Percentiles rank a stretch among this genome's conserved stretches.
Conservation (phyloP, 345 rosid species). For the Adansonia digitata region DNA sequence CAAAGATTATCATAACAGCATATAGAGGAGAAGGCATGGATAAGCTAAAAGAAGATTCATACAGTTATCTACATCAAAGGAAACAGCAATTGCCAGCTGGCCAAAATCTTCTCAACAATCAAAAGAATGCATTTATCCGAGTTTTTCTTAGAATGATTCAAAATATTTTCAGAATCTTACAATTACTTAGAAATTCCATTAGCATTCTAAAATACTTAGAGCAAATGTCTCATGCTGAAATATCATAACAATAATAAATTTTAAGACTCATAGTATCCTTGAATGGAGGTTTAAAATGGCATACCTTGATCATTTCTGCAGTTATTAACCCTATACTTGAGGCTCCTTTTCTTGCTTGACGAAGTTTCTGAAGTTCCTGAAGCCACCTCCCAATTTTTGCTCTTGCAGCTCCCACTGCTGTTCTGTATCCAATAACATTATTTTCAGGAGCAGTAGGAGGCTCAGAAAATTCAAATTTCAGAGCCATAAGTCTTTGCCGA, state of each 20-base stretch:
- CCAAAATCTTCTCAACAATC: background rate
- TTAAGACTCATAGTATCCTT: background rate
- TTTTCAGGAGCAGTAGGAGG: conserved; percentile 42
- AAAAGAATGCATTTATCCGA: background rate
- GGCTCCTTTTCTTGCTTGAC: conserved; percentile 77
- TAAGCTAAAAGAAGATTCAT: background rate
- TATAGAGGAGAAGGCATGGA: background rate
- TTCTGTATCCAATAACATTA: conserved; percentile 57
- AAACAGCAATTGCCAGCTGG: background rate
- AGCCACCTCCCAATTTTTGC: conserved; percentile 74
- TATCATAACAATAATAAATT: background rate
- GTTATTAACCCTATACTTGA: conserved; percentile 58
- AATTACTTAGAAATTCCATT: background rate
- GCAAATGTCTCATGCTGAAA: background rate
- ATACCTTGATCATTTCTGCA: conserved; percentile 71
- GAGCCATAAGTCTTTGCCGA: conserved; percentile 73
- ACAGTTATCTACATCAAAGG: background rate
- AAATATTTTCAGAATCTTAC: background rate
- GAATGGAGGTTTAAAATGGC: conserved; percentile 7
- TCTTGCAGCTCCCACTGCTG: conserved; percentile 61
- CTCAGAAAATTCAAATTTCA: conserved; percentile 56
- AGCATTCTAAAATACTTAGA: background rate
- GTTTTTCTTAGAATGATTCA: background rate
- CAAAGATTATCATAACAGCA: background rate
- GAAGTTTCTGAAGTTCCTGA: conserved; percentile 71